A percentile compares a stretch with the other conserved stretches of the same genome.
Evolutionary conservation across 75 land plant genomes (phyloP).

Genomic region (Picea sitchensis): DNA sequence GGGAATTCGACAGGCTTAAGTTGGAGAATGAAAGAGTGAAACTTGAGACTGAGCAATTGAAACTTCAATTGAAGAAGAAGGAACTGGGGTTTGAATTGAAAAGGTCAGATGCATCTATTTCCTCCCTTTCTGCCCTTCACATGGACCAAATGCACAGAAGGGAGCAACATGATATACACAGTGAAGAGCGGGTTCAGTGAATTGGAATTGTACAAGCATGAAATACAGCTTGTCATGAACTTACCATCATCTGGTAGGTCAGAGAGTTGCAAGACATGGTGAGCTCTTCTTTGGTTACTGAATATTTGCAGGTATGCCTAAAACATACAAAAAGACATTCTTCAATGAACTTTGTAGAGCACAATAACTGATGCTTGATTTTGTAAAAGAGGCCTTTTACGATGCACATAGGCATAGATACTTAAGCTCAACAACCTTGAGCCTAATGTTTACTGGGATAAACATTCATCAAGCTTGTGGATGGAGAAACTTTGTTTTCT

Average conservation of each 20-base stretch:
- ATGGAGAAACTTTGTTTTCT: neutral
- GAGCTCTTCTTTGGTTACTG: neutral
- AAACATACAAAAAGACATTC: neutral
- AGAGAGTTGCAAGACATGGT: neutral
- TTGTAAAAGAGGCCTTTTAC: neutral
- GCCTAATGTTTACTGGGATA: neutral
- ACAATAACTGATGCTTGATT: neutral
- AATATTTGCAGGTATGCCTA: neutral
- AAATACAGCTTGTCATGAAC: neutral
- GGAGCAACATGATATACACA: neutral
- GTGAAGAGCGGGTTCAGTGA: neutral
- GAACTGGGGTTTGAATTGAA: slow-evolving; percentile 34
- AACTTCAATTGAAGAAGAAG: slow-evolving; percentile 42
- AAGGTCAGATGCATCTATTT: slow-evolving; percentile 1
- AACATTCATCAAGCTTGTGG: neutral
- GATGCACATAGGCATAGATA: neutral
- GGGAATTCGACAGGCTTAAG: slow-evolving; percentile 58
- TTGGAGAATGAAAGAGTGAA: slow-evolving; percentile 51
- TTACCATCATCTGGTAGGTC: neutral
- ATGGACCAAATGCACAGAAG: neutral
- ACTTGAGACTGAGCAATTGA: slow-evolving; percentile 66
- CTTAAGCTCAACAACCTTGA: neutral
- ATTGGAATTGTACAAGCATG: neutral
- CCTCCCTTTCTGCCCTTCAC: neutral
- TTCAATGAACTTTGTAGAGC: neutral